A percentile compares a stretch with the other conserved stretches of the same genome.
Conservation (phyloP, 2,329 filamentous ascomycete genomes). For the Beauveria varroae region DNA sequence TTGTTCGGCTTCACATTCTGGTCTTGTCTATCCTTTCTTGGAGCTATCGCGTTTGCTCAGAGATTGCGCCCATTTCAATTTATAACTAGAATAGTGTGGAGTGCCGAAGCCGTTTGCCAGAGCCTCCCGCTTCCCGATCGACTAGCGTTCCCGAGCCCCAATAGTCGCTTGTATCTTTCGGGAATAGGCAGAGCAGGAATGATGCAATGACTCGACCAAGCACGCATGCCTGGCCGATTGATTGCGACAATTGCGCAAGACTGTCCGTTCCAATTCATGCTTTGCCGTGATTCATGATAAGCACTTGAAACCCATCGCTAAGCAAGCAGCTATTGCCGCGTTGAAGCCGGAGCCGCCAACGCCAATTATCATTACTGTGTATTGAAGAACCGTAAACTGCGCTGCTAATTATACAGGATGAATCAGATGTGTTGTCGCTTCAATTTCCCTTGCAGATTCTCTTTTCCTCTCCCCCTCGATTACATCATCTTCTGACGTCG, state of each 20-base stretch:
- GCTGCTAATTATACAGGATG: conserved; percentile 1
- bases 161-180: background rate
- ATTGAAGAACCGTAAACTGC: background rate
- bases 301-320: background rate
- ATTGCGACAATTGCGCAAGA: no score
- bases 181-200: no score
- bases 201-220: no score
- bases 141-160: background rate
- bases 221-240: background rate
- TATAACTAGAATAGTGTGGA: background rate
- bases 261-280: no score
- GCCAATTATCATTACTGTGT: background rate
- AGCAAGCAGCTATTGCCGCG: background rate
- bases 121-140: background rate
- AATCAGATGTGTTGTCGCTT: background rate
- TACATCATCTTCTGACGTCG: background rate
- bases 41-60: no score
- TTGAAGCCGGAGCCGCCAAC: background rate
- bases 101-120: background rate
- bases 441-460: background rate
- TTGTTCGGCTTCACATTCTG: no score
- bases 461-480: background rate
- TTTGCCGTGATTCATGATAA: no score
- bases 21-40: no score
- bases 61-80: no score